Conservation (phyloP, 805 yeast genomes). For the Metschnikowia noctiluminum region DNA sequence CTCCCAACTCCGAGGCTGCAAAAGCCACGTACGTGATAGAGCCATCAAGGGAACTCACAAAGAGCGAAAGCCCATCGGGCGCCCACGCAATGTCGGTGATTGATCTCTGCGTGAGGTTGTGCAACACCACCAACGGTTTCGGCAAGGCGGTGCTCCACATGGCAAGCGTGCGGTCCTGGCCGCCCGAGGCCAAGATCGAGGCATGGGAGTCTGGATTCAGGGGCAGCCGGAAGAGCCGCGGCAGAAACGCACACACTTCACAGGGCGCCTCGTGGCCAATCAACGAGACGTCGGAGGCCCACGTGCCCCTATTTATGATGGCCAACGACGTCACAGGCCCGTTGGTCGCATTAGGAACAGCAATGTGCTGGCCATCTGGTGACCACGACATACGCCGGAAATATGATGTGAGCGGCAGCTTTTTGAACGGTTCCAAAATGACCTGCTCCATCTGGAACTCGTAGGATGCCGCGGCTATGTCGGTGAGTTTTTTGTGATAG, state of each 20-base stretch:
- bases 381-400: constrained; percentile 86
- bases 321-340: constrained; percentile 78
- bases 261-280: constrained; percentile 86
- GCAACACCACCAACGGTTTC: constrained; percentile 76
- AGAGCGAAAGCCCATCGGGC: constrained; percentile 73
- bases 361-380: constrained; percentile 84
- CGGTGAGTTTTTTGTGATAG: constrained; percentile 59
- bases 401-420: constrained; percentile 89
- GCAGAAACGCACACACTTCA: constrained; percentile 75
- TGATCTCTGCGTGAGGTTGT: constrained; percentile 69
- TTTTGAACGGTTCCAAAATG: constrained; percentile 78
- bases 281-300: constrained; percentile 72
- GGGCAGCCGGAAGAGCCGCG: constrained; percentile 53
- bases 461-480: constrained; percentile 53
- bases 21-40: constrained; percentile 66
- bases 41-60: constrained; percentile 81
- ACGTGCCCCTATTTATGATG: constrained; percentile 69
- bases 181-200: constrained; percentile 90
- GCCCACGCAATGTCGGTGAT: constrained; percentile 91
- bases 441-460: constrained; percentile 85
- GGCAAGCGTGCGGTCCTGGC: constrained; percentile 86
- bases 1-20: constrained; percentile 61
- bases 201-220: constrained; percentile 34
- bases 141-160: constrained; percentile 81
- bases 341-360: constrained; percentile 82